phyloP scores from a whole-genome alignment of 2,329 filamentous ascomycete species.

The Geosmithia putterillii region DNA sequence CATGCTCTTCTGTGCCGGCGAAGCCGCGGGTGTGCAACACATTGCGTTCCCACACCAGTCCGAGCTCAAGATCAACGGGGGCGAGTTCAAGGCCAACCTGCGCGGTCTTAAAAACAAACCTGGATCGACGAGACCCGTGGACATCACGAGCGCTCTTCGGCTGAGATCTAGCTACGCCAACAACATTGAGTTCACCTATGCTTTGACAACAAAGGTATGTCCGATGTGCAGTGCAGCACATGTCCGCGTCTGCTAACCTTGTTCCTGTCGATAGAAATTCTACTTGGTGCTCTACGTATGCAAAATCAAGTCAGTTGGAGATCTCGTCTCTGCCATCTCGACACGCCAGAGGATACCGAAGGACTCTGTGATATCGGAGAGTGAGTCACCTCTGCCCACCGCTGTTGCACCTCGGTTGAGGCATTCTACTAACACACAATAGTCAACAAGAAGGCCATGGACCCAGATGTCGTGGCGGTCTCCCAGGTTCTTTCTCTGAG shows the following conservation, averaged over 20 bases:
- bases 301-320: slow-evolving; percentile 55
- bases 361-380: slow-evolving; percentile 69
- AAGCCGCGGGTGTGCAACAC: slow-evolving; percentile 54
- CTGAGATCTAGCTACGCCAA: slow-evolving; percentile 64
- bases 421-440: slow-evolving; percentile 6
- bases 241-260: slow-evolving; percentile 5
- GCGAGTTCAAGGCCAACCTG: slow-evolving; percentile 84
- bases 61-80: slow-evolving; percentile 80
- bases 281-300: slow-evolving; percentile 67
- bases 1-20: slow-evolving; percentile 72
- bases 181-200: slow-evolving; percentile 77
- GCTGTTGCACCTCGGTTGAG: too few species aligned
- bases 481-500: slow-evolving; percentile 84
- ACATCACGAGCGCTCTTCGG: slow-evolving; percentile 69
- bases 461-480: slow-evolving; percentile 80
- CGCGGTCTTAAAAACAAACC: slow-evolving; percentile 93
- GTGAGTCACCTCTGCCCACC: slow-evolving; percentile 43
- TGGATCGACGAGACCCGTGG: slow-evolving; percentile 84
- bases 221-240: neutral
- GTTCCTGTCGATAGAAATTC: slow-evolving; percentile 43
- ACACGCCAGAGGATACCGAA: slow-evolving; percentile 63
- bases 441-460: slow-evolving; percentile 74
- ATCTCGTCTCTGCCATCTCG: slow-evolving; percentile 57
- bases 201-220: slow-evolving; percentile 74
- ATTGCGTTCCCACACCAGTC: slow-evolving; percentile 86